Conservation (phyloP, 2,329 filamentous ascomycete species). For the Emmonsia crescens region DNA sequence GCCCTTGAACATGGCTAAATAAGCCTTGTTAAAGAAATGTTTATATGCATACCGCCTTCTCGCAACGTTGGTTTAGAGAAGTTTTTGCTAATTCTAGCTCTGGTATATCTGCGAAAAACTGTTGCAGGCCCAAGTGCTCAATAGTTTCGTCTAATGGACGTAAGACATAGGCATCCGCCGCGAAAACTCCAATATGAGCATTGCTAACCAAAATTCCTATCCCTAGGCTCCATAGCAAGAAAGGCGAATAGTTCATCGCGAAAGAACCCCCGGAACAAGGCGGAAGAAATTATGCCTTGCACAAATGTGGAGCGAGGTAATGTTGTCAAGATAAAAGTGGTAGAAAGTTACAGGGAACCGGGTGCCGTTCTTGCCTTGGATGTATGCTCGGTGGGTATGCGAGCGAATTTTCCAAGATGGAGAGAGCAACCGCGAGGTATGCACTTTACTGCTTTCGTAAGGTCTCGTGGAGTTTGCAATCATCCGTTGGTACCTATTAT, state of each 20-base stretch:
- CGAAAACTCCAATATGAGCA: background rate
- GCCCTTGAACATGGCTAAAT: background rate
- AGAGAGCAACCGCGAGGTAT: background rate
- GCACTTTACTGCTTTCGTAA: too few species aligned
- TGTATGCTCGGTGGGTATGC: background rate
- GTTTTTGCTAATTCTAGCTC: background rate
- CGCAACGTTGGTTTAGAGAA: background rate
- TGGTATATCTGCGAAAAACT: background rate
- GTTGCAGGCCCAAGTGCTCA: conserved; percentile 1
- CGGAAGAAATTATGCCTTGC: background rate
- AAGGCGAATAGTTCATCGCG: background rate
- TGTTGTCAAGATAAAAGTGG: background rate
- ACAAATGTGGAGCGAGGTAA: background rate
- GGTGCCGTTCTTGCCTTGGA: background rate
- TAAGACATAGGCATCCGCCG: background rate
- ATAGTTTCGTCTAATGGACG: conserved; percentile 5
- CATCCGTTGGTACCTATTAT: too few species aligned
- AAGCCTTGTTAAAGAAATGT: background rate
- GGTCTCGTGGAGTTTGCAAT: too few species aligned
- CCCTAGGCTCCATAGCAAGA: background rate
- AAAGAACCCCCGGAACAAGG: background rate
- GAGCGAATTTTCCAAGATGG: background rate
- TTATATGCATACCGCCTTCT: background rate
- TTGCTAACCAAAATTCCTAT: background rate
- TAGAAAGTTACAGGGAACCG: background rate